Percentiles rank a stretch among this genome's conserved stretches.
These are phyloP conservation scores for Grosmannia penicillata DNA, from an alignment of 2,329 filamentous ascomycete genomes.

Conservation along the genomic window DNA sequence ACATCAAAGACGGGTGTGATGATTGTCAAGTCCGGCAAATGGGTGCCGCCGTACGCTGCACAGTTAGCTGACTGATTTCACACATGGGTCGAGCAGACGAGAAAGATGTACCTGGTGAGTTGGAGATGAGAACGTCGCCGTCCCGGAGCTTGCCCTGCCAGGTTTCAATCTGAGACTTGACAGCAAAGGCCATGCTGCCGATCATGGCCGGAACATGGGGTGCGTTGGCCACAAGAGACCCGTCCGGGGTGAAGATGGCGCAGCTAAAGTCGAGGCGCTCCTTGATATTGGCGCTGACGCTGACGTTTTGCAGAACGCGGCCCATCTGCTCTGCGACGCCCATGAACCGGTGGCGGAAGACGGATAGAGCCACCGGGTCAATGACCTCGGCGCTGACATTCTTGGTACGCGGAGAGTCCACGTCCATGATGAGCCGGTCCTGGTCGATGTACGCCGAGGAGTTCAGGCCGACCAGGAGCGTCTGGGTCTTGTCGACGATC, in stretches of 20 bases:
- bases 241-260: too few relatives aligned
- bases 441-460: conserved; percentile 48
- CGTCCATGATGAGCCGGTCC: conserved; percentile 58
- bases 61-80: too few relatives aligned
- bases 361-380: conserved; percentile 58
- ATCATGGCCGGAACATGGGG: conserved; percentile 64
- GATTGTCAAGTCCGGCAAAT: conserved; percentile 70
- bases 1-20: conserved; percentile 61
- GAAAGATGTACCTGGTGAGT: conserved; percentile 40
- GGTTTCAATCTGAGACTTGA: conserved; percentile 61
- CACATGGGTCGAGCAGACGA: neutral
- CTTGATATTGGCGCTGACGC: too few relatives aligned
- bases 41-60: conserved; percentile 29
- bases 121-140: conserved; percentile 70
- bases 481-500: conserved; percentile 52
- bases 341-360: too few relatives aligned
- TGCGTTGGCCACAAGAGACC: too few relatives aligned
- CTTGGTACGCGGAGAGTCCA: neutral
- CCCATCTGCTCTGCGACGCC: too few relatives aligned
- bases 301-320: too few relatives aligned
- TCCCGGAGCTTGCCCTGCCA: conserved; percentile 64
- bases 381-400: conserved; percentile 30
- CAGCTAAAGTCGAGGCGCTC: too few relatives aligned
- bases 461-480: conserved; percentile 52
- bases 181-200: conserved; percentile 70